phyloP scores from a whole-genome alignment of 306 rosid genomes.

The Acacia crassicarpa region DNA sequence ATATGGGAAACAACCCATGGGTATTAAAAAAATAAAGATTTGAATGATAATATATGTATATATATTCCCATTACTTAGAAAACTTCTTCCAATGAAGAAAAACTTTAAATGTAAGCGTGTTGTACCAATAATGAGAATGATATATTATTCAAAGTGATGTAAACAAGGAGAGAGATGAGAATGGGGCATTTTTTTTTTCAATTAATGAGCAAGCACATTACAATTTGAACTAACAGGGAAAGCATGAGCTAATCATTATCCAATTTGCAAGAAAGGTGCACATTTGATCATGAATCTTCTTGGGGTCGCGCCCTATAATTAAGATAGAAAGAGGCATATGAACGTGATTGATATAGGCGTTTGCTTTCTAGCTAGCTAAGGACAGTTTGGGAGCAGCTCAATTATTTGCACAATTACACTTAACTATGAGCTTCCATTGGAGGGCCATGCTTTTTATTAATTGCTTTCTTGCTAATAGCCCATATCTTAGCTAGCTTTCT shows the following conservation, averaged over 20 bases:
- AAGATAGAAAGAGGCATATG: not conserved
- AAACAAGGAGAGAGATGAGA: not conserved
- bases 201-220: not conserved
- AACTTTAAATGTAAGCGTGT: not conserved
- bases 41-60: not conserved
- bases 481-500: not conserved
- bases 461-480: not conserved
- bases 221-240: not conserved
- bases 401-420: constrained; percentile 17
- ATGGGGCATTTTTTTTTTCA: no score
- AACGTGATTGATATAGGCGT: not conserved
- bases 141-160: not conserved
- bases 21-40: not conserved
- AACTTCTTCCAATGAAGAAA: not conserved
- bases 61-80: not conserved
- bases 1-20: not conserved
- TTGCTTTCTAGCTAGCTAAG: not conserved
- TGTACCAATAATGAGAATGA: not conserved
- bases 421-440: not conserved
- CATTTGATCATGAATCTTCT: not conserved
- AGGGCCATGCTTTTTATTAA: not conserved
- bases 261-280: not conserved
- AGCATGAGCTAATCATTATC: not conserved
- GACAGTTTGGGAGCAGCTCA: constrained; percentile 15
- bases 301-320: not conserved